Evolutionary conservation across 2,329 filamentous ascomycete genomes (phyloP).

Genomic region (Aspergillus japonicus): DNA sequence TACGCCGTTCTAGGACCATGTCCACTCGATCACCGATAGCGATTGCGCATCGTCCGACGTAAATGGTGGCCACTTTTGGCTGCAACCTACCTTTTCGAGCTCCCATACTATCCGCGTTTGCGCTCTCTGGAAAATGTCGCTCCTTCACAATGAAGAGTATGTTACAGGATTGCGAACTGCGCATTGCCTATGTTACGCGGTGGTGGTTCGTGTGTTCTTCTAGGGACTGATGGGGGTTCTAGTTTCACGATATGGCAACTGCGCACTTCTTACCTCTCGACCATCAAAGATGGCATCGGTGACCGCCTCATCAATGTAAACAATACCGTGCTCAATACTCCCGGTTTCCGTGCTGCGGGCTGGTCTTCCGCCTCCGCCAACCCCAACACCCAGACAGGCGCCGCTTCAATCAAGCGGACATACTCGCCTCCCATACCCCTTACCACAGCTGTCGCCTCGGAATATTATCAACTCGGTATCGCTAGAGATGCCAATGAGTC

Average conservation of each 20-base stretch:
- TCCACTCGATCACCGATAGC: constrained; percentile 7
- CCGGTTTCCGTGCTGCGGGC: constrained; percentile 63
- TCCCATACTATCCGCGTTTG: neutral
- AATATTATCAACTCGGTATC: constrained; percentile 58
- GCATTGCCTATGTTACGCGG: constrained; percentile 1
- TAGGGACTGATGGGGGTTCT: constrained; percentile 17
- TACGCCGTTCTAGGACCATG: constrained; percentile 13
- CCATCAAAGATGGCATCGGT: constrained; percentile 65
- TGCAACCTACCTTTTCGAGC: neutral
- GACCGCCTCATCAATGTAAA: constrained; percentile 66
- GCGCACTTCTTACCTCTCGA: constrained; percentile 62
- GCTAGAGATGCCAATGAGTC: constrained; percentile 31
- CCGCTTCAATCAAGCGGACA: constrained; percentile 59
- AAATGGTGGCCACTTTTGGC: constrained; percentile 4
- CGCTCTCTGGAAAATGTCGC: constrained; percentile 40
- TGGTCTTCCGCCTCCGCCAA: constrained; percentile 49
- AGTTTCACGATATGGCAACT: constrained; percentile 67
- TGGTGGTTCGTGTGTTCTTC: neutral
- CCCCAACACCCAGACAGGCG: constrained; percentile 42
- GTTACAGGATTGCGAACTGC: constrained; percentile 19
- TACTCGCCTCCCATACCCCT: constrained; percentile 68
- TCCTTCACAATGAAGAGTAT: constrained; percentile 54
- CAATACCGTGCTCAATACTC: constrained; percentile 61
- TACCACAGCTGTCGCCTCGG: constrained; percentile 54
- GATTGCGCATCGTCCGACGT: constrained; percentile 7